Base-by-base conservation (phyloP, 2,329 filamentous ascomycete genomes). In the Hypoxylon sp. region DNA sequence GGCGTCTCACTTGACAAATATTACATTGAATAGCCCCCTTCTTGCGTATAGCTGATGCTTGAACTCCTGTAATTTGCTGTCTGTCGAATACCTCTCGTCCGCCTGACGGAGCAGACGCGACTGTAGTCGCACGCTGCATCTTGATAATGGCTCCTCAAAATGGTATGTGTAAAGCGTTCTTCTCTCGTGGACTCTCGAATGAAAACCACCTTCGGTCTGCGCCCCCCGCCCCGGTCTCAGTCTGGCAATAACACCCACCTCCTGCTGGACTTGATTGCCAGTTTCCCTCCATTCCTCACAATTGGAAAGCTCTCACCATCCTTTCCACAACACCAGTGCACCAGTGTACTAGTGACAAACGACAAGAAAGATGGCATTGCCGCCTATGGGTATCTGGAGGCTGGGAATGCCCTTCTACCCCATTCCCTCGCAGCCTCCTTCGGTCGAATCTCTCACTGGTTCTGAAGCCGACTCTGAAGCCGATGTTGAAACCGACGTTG, bases 81-180 rank as follows among this genome's bases (percentile, higher is more conserved):
- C 26, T 32, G 14, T 33, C 32, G 6, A 14, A 44, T 50, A 26
- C 33, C 24, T 45, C 48, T 38, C 26, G 40, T n/a, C 36, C 44
- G 7, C 7, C 18, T 36, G 53, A 18, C 38, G 26, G 32, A 61
- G 46, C 48, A 49, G 32, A 18, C 56, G 51, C 44, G 45, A 62
- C 56, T 33, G 32, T 12, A 28, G 57, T 65, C 64, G 33, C 63
- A 52, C n/a, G n/a, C 49, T 51, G 32, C 26, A 33, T 64, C 24
- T 51, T 54, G 32, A 56, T 63, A 18, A 76, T 76, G 74, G 74
- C 74, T 38, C 74, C 74, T 20, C 72, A 74, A 52, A 73, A 68
- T 61, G 58, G 74, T 75, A 71, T 71, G 73, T 72, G 4, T 16
- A n/a, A 14, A 53, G n/a, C n/a, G n/a, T 55, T 30, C 36, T 50